phyloP scores from a whole-genome alignment of 257 asterid genomes.

The Capsicum chinense region DNA sequence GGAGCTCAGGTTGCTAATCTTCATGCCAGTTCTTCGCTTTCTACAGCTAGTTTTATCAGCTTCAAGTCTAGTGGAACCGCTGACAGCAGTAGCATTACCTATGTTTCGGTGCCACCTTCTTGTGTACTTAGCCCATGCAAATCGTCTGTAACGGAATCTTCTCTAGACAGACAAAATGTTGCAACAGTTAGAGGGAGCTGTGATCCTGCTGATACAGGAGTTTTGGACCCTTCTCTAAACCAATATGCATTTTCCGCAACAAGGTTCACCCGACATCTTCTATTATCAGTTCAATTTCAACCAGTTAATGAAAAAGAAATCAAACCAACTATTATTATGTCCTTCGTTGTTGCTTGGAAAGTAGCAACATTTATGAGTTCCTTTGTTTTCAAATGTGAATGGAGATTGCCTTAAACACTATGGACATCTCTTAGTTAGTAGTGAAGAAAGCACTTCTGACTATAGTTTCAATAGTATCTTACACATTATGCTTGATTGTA shows the following conservation, averaged over 20 bases:
- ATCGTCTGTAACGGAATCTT: constrained; percentile 56
- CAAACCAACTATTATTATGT: not conserved
- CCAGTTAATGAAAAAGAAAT: not conserved
- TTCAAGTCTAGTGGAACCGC: constrained; percentile 79
- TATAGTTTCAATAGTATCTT: not conserved
- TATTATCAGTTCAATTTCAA: constrained; percentile 21
- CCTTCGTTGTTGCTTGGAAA: constrained; percentile 23
- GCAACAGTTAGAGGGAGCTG: constrained; percentile 40
- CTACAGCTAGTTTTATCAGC: constrained; percentile 80
- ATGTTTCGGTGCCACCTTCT: constrained; percentile 66
- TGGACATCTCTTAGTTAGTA: not conserved
- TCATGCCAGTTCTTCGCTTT: constrained; percentile 61
- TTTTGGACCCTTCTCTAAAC: constrained; percentile 43
- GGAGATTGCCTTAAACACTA: constrained; percentile 18
- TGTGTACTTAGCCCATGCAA: constrained; percentile 61
- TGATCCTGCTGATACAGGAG: constrained; percentile 44
- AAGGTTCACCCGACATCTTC: constrained; percentile 55
- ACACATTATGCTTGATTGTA: not conserved
- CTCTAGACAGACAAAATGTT: constrained; percentile 51
- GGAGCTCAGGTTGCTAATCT: constrained; percentile 51
- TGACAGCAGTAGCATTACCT: constrained; percentile 62
- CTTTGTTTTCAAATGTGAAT: constrained; percentile 9
- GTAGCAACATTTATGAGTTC: not conserved
- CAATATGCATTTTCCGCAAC: constrained; percentile 48
- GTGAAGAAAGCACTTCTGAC: constrained; percentile 1